Evolutionary conservation across 352 stramenopile genomes (phyloP).

Genomic region (Globisporangium irregulare): DNA sequence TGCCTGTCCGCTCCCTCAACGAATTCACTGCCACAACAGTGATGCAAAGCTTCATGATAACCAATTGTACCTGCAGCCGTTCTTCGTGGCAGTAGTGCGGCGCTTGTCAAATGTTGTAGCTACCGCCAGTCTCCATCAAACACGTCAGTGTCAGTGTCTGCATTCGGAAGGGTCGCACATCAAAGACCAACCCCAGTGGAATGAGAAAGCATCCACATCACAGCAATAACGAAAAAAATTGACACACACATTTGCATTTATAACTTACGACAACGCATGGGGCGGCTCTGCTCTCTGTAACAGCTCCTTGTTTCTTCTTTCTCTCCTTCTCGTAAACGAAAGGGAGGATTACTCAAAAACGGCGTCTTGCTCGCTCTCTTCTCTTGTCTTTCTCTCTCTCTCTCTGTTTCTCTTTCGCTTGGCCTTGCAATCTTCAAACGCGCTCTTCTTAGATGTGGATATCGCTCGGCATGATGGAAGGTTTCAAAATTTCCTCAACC

Average conservation of each 20-base stretch:
- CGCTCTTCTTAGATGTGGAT: slow-evolving; percentile 77
- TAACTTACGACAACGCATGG: slow-evolving; percentile 11
- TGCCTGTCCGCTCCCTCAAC: neutral
- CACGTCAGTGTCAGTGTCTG: neutral
- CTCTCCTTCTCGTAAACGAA: slow-evolving; percentile 1
- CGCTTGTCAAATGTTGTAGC: neutral
- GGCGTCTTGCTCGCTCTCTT: neutral
- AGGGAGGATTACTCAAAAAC: slow-evolving; percentile 8
- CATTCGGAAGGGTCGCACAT: neutral
- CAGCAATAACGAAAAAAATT: slow-evolving; percentile 1
- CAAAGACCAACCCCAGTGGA: neutral
- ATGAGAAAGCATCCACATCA: neutral
- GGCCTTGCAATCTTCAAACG: neutral
- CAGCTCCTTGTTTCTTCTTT: slow-evolving; percentile 2
- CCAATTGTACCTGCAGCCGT: neutral
- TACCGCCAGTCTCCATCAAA: neutral
- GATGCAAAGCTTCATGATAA: neutral
- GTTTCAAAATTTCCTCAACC: slow-evolving; percentile 80
- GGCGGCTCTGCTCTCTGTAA: neutral
- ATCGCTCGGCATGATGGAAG: slow-evolving; percentile 74
- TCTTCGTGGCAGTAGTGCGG: neutral
- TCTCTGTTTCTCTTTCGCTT: neutral
- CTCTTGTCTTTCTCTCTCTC: neutral
- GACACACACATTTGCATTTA: slow-evolving; percentile 13
- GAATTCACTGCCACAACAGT: too few relatives aligned